These are phyloP conservation scores for Pseudomicrostroma phylloplanum DNA, from an alignment of 1,284 basidiomycete species.

Conservation along the genomic window DNA sequence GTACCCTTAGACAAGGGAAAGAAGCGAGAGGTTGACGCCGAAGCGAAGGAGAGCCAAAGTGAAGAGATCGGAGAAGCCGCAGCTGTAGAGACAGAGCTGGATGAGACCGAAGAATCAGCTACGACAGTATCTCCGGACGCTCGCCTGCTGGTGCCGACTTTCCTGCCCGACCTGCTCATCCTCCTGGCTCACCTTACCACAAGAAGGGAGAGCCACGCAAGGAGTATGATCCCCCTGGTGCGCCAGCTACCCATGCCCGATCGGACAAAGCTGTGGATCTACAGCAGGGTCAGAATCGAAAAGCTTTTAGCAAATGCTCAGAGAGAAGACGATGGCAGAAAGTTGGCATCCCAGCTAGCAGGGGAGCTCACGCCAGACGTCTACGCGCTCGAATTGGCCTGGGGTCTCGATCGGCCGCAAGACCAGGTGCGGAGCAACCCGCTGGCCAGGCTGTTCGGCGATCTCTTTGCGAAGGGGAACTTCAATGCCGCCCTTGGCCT, in stretches of 20 bases:
- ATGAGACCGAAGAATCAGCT: background rate
- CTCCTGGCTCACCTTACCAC: background rate
- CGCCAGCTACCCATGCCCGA: background rate
- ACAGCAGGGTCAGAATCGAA: background rate
- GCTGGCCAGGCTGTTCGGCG: background rate
- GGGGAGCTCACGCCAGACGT: background rate
- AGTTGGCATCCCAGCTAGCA: too few species aligned
- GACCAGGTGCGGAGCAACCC: background rate
- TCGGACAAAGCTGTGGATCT: background rate
- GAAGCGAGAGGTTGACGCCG: background rate
- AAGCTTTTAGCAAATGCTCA: background rate
- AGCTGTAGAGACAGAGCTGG: background rate
- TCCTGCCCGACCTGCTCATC: background rate
- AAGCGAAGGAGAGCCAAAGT: background rate
- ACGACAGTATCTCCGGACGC: background rate
- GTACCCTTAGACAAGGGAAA: background rate
- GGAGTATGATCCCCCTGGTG: background rate
- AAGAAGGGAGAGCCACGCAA: background rate
- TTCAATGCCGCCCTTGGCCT: background rate
- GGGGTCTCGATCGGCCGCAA: slow-evolving; percentile 1
- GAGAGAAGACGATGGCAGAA: too few species aligned
- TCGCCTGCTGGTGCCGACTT: background rate
- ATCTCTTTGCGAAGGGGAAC: background rate
- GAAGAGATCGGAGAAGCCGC: background rate
- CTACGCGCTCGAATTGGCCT: background rate